Conservation (phyloP, 768 basidiomycete species). For the Suillus alpinus region DNA sequence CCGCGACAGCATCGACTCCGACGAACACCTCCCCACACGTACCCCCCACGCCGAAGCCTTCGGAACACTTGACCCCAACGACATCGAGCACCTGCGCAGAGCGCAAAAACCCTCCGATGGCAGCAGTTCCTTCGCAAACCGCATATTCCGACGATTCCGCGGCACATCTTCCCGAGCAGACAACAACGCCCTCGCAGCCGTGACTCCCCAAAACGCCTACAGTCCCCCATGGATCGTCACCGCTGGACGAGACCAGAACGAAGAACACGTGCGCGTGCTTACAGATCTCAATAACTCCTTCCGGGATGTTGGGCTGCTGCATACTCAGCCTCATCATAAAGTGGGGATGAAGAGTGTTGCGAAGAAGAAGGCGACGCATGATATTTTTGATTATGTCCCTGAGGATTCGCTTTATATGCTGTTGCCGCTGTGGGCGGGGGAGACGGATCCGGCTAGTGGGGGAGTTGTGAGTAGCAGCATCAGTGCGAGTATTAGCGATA, state of each 20-base stretch:
- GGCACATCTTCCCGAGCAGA: conserved; percentile 16
- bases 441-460: conserved; percentile 48
- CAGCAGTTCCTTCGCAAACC: conserved; percentile 18
- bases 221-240: conserved; percentile 64
- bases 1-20: conserved; percentile 27
- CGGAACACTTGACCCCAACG: conserved; percentile 52
- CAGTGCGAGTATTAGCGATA: neutral
- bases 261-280: conserved; percentile 66
- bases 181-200: conserved; percentile 20
- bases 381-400: conserved; percentile 61
- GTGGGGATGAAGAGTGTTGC: conserved; percentile 18
- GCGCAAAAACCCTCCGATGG: conserved; percentile 24
- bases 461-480: neutral
- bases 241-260: conserved; percentile 60
- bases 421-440: conserved; percentile 79
- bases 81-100: conserved; percentile 44
- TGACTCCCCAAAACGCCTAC: conserved; percentile 32
- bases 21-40: conserved; percentile 34
- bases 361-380: conserved; percentile 24
- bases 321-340: conserved; percentile 44
- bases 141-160: conserved; percentile 22
- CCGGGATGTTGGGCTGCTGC: conserved; percentile 75
- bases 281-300: conserved; percentile 73
- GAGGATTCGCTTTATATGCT: conserved; percentile 78
- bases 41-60: conserved; percentile 66